Base-by-base conservation (phyloP, 768 basidiomycete genomes). In the Phlebiopsis flavidoalba region DNA sequence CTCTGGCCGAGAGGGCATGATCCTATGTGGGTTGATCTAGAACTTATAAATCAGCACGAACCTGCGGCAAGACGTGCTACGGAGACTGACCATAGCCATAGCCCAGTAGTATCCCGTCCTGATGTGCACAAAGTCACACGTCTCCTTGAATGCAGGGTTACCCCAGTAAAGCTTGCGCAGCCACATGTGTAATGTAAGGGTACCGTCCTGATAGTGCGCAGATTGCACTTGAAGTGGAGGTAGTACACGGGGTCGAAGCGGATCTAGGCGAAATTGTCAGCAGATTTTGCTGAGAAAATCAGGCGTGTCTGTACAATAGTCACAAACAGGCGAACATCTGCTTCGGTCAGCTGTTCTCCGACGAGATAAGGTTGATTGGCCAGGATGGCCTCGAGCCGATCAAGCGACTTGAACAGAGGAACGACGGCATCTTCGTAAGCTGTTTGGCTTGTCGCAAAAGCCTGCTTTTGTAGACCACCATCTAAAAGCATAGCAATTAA, bases 111-210 rank as follows among this genome's bases (percentile, higher is more conserved):
- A 89, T 67, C 85, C 82, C 0, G 80, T 83, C 75, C 89, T 90
- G 77, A 91, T 91, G 74, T 97, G 95, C 15, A 90, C 83, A 70
- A 98, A 98, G 70, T 95, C 79, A 40, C 95, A 95, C 15, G 88
- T 86, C 5, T 85, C 82, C 71, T 86, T 86, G 85, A 99, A 98
- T 3, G 93, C 93, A 1, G 86, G 74, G 66, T 87, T 79, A 63
- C 88, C 89, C 95, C 94, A 98, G 79, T 99, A 98, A n/a, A 98
- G 75, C 70, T 89, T 87, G 73, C 86, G 86, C 75, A 91, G 67
- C 90, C 93, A 95, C 35, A 86, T 88, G 75, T 98, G 83, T 53
- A n/a, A 97, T 82, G 53, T 85, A 81, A 21, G 95, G 95, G 73
- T 94, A 98, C 90, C 90, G 68, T 86, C 77, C 95, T 90, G 70